Evolutionary conservation across 345 rosid genomes (phyloP).

Genomic region (Bretschneidera sinensis): DNA sequence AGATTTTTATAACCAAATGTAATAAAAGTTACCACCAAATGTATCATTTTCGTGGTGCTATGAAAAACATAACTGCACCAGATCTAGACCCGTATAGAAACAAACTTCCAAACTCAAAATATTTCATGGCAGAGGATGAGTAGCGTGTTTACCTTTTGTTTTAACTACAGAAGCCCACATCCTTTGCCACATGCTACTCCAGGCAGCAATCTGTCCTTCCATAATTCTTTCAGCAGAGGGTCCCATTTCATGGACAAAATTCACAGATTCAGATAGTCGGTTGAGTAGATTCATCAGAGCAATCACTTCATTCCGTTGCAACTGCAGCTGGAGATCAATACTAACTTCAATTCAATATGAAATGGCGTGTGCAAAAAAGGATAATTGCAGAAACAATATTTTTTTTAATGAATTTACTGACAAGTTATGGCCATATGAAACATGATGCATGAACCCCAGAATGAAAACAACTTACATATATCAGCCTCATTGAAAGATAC

Average conservation of each 20-base stretch:
- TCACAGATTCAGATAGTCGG: conserved; percentile 67
- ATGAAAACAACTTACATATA: neutral
- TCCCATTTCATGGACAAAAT: conserved; percentile 51
- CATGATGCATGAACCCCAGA: neutral
- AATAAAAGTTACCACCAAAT: no score
- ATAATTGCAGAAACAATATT: neutral
- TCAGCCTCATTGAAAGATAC: neutral
- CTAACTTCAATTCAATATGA: neutral
- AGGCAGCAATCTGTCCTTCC: conserved; percentile 20
- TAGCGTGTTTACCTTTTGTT: conserved; percentile 14
- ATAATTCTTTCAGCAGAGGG: conserved; percentile 34
- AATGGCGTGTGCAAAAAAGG: neutral
- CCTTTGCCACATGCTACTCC: conserved; percentile 33
- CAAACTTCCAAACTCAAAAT: neutral
- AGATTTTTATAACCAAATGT: no score
- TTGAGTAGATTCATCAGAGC: conserved; percentile 73
- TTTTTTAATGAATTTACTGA: no score
- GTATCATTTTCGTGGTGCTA: no score
- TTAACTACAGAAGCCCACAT: conserved; percentile 22
- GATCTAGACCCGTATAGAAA: no score
- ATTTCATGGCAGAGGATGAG: neutral
- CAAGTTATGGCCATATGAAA: no score
- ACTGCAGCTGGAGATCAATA: conserved; percentile 38
- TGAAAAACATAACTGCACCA: no score
- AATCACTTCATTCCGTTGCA: conserved; percentile 77